These are phyloP conservation scores for Rhododendron simsii DNA, from an alignment of 148 eudicot species.

Conservation along the genomic window DNA sequence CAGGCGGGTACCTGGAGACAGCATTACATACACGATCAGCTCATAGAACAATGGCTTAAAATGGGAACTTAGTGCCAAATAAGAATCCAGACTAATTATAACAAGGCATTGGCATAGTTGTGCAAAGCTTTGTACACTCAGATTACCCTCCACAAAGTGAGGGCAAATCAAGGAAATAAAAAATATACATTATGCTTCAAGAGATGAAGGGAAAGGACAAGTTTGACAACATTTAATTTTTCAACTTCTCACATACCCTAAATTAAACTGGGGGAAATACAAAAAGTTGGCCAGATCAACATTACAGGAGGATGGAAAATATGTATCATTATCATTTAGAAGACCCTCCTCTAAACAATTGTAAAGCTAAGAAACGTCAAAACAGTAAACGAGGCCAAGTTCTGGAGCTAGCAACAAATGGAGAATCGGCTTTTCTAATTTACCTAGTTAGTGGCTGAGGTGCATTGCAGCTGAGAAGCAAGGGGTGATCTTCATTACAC, in stretches of 20 bases:
- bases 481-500: conserved; percentile 41
- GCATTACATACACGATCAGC: not conserved
- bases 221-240: not conserved
- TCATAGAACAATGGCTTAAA: not conserved
- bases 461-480: conserved; percentile 26
- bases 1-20: conserved; percentile 45
- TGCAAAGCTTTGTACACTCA: not conserved
- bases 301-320: not conserved
- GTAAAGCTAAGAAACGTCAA: not conserved
- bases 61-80: not conserved
- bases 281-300: not conserved
- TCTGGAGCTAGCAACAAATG: not conserved
- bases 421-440: not conserved
- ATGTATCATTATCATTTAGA: not conserved
- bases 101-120: not conserved
- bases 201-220: not conserved
- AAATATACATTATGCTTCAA: not conserved
- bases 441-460: conserved; percentile 64
- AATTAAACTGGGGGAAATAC: not conserved
- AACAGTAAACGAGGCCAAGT: not conserved
- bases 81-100: not conserved
- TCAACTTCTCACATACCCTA: not conserved
- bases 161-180: not conserved
- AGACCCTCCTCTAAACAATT: not conserved
- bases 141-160: not conserved